Conservation (phyloP, 2,329 filamentous ascomycete genomes). For the Triangularia setosa region DNA sequence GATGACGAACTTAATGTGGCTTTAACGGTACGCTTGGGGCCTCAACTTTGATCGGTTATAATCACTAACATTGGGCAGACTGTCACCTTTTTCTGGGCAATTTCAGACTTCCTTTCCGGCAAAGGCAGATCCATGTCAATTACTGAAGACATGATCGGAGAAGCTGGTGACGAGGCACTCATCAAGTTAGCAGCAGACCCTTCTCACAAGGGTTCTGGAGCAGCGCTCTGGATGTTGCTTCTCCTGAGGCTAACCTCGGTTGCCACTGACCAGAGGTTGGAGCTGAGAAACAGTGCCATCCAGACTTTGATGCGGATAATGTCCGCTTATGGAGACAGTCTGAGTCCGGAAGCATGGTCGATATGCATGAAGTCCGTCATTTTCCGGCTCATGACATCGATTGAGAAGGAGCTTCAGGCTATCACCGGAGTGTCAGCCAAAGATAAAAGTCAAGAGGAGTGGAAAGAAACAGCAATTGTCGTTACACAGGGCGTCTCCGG, state of each 20-base stretch:
- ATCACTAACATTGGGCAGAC: slow-evolving; percentile 48
- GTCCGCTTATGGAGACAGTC: slow-evolving; percentile 79
- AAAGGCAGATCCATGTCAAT: slow-evolving; percentile 57
- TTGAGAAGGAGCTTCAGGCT: slow-evolving; percentile 53
- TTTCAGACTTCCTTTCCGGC: slow-evolving; percentile 78
- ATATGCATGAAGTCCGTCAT: slow-evolving; percentile 77
- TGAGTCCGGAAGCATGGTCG: slow-evolving; percentile 76
- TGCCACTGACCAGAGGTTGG: slow-evolving; percentile 66
- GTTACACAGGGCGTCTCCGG: slow-evolving; percentile 69
- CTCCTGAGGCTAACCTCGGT: slow-evolving; percentile 68
- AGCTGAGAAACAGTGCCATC: slow-evolving; percentile 80
- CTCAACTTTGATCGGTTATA: neutral
- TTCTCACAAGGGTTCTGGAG: slow-evolving; percentile 58
- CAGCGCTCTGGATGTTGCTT: slow-evolving; percentile 75
- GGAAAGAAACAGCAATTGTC: slow-evolving; percentile 72
- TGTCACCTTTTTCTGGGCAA: slow-evolving; percentile 92
- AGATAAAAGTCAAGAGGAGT: slow-evolving; percentile 50
- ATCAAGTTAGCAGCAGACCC: slow-evolving; percentile 55
- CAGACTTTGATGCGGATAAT: slow-evolving; percentile 90
- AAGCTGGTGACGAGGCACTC: slow-evolving; percentile 54
- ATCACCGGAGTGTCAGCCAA: slow-evolving; percentile 36
- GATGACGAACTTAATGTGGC: slow-evolving; percentile 92
- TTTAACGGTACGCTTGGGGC: slow-evolving; percentile 59
- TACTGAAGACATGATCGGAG: slow-evolving; percentile 52
- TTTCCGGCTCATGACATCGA: slow-evolving; percentile 69